Evolutionary conservation across 2,329 filamentous ascomycete genomes (phyloP).

Genomic region (Shiraia sp.): DNA sequence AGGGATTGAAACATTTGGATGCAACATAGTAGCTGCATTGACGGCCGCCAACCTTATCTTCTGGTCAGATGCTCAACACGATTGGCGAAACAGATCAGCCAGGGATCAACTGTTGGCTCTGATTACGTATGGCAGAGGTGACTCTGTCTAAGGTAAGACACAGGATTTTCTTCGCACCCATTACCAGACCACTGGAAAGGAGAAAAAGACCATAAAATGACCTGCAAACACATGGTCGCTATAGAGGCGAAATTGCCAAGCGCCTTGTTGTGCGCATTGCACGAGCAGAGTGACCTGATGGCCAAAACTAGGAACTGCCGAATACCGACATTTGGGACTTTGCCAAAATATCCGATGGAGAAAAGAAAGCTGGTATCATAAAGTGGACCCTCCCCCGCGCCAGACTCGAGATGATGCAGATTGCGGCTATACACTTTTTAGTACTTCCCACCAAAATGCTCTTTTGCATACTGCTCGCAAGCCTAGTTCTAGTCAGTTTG

Average conservation of each 20-base stretch:
- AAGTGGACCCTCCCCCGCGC: conserved; percentile 32
- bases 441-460: conserved; percentile 72
- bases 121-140: conserved; percentile 29
- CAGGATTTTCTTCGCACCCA: conserved; percentile 12
- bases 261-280: too few relatives aligned
- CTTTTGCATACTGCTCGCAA: conserved; percentile 92
- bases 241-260: too few relatives aligned
- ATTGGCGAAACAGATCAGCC: conserved; percentile 21
- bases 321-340: conserved; percentile 31
- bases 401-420: conserved; percentile 41
- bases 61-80: conserved; percentile 13
- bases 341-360: conserved; percentile 35
- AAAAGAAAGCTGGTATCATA: conserved; percentile 46
- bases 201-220: conserved; percentile 11
- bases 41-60: neutral
- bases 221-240: too few relatives aligned
- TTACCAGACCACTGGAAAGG: conserved; percentile 15
- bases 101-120: conserved; percentile 17
- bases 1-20: conserved; percentile 31
- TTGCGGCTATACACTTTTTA: conserved; percentile 49
- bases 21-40: too few relatives aligned
- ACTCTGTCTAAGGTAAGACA: conserved; percentile 24
- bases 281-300: conserved; percentile 11
- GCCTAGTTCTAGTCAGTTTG: conserved; percentile 56
- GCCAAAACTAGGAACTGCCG: conserved; percentile 27